These are phyloP conservation scores for Eugenia klotzschiana DNA, from an alignment of 441 rosid genomes.

Conservation along the genomic window DNA sequence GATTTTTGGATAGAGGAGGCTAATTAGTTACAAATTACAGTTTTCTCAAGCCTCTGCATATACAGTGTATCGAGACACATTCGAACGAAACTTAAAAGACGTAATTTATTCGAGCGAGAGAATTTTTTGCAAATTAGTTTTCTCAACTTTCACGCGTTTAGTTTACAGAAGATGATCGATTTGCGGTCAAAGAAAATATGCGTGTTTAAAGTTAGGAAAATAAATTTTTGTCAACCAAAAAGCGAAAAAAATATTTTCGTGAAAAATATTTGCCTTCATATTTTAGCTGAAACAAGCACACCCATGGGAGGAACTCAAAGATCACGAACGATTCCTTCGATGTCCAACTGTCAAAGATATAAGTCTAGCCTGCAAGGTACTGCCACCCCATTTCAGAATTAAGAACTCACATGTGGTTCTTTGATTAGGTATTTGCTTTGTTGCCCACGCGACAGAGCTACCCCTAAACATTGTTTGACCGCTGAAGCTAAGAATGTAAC, in stretches of 20 bases:
- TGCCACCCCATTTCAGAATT: background rate
- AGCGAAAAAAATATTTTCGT: too few relatives aligned
- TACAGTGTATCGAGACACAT: background rate
- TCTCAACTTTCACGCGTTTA: too few relatives aligned
- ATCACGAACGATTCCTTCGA: background rate
- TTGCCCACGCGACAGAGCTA: background rate
- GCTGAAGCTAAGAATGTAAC: background rate
- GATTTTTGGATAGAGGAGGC: background rate
- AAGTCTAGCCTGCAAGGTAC: background rate
- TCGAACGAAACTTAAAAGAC: background rate
- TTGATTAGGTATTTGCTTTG: background rate
- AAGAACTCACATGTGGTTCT: background rate
- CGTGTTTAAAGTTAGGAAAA: too few relatives aligned
- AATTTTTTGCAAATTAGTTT: too few relatives aligned
- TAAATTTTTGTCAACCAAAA: too few relatives aligned
- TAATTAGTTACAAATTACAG: background rate
- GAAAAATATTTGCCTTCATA: too few relatives aligned
- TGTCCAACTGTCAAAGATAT: background rate
- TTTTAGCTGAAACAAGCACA: too few relatives aligned
- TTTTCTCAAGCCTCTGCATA: background rate
- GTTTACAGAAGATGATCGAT: too few relatives aligned
- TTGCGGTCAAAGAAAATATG: too few relatives aligned
- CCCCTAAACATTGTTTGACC: background rate
- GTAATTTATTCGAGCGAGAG: too few relatives aligned
- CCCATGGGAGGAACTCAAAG: background rate